Percentiles rank a stretch among this genome's conserved stretches.
Conservation (phyloP, 2,329 filamentous ascomycete genomes). For the Aspergillus novofumigatus region DNA sequence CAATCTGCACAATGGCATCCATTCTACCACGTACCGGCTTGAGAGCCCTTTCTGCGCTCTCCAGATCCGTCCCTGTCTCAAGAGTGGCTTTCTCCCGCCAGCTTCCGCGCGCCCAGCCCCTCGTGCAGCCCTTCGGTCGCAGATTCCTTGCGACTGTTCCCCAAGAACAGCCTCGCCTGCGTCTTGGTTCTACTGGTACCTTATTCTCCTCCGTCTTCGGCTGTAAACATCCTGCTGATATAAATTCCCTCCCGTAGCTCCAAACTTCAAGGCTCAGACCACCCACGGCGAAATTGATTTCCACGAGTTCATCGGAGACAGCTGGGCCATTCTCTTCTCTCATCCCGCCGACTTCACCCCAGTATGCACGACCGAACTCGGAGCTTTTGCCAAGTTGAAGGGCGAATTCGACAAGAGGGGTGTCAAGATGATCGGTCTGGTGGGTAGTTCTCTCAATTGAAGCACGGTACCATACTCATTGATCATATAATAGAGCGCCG, state of each 20-base stretch:
- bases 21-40: slow-evolving; percentile 24
- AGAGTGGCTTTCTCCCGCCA: slow-evolving; percentile 13
- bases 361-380: slow-evolving; percentile 93
- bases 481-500: slow-evolving; percentile 54
- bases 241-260: slow-evolving; percentile 37
- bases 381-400: slow-evolving; percentile 85
- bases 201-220: not conserved
- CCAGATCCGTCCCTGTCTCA: slow-evolving; percentile 18
- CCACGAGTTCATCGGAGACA: slow-evolving; percentile 65
- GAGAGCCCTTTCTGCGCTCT: slow-evolving; percentile 21
- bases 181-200: slow-evolving; percentile 33
- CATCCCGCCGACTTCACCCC: slow-evolving; percentile 82
- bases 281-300: slow-evolving; percentile 64
- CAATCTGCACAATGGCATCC: slow-evolving; percentile 24
- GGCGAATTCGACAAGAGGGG: slow-evolving; percentile 81
- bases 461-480: not conserved
- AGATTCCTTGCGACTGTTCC: slow-evolving; percentile 25
- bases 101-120: slow-evolving; percentile 16
- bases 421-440: slow-evolving; percentile 86
- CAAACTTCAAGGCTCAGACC: slow-evolving; percentile 65
- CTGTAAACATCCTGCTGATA: not conserved
- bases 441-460: slow-evolving; percentile 23
- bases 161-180: slow-evolving; percentile 32
- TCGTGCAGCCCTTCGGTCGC: slow-evolving; percentile 24
- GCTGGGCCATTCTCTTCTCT: slow-evolving; percentile 65